Conservation (phyloP, 1,284 basidiomycete genomes). For the Pseudozyma thailandica region DNA sequence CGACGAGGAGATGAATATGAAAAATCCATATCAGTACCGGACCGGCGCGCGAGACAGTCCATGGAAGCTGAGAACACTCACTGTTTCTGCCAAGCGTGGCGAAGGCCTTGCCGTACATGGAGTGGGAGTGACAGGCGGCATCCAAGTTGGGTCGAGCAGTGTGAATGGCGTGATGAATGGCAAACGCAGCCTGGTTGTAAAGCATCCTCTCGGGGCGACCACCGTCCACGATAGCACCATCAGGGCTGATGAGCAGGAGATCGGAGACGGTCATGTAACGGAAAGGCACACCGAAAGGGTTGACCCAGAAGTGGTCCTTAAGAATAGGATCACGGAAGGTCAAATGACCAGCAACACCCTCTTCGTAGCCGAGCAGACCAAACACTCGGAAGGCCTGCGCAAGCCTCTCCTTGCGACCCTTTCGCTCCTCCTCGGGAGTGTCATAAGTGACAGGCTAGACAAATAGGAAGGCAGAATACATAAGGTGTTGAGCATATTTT, state of each 20-base stretch:
- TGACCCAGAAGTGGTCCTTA: constrained; percentile 72
- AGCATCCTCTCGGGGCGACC: constrained; percentile 54
- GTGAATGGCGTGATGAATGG: constrained; percentile 74
- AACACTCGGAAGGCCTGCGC: constrained; percentile 72
- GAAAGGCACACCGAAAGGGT: constrained; percentile 57
- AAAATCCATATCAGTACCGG: too few relatives aligned
- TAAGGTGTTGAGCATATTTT: too few relatives aligned
- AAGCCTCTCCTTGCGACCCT: constrained; percentile 73
- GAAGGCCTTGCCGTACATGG: constrained; percentile 74
- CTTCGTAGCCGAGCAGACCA: constrained; percentile 74
- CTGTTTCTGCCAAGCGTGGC: constrained; percentile 74
- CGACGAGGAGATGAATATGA: not conserved
- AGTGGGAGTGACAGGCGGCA: constrained; percentile 77
- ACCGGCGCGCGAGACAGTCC: too few relatives aligned
- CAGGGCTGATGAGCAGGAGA: constrained; percentile 54
- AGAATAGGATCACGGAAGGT: constrained; percentile 74
- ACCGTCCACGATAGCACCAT: constrained; percentile 50
- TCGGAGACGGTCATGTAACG: constrained; percentile 53
- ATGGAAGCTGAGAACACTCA: constrained; percentile 11
- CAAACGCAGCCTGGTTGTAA: constrained; percentile 71
- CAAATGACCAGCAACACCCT: constrained; percentile 73
- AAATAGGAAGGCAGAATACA: not conserved
- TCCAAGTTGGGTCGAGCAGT: constrained; percentile 75
- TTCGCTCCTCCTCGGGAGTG: constrained; percentile 71
- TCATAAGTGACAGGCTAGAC: constrained; percentile 67